Percentiles rank a stretch among this genome's conserved stretches.
Evolutionary conservation across 129 eudicot species (phyloP).

Genomic region (Glebionis coronaria): DNA sequence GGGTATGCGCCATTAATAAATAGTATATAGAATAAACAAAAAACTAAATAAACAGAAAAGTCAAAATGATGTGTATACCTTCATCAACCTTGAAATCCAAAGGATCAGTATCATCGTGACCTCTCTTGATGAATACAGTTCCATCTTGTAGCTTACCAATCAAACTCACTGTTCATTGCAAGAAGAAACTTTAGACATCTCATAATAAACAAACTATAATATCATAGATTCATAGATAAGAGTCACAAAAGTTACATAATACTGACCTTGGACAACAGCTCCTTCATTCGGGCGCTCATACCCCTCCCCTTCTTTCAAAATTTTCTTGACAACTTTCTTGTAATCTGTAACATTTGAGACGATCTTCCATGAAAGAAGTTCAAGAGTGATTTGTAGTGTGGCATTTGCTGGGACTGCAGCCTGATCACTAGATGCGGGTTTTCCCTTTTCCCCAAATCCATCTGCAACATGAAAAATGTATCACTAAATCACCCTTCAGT

Average conservation of each 20-base stretch:
- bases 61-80: conserved; percentile 31
- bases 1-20: neutral
- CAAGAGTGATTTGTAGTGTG: too few relatives aligned
- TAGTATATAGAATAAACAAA: neutral
- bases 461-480: conserved; percentile 31
- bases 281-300: conserved; percentile 52
- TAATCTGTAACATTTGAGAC: conserved; percentile 76
- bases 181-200: conserved; percentile 15
- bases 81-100: conserved; percentile 84
- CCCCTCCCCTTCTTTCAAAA: conserved; percentile 76
- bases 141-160: conserved; percentile 83
- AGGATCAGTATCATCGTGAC: conserved; percentile 60
- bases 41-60: too few relatives aligned
- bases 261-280: conserved; percentile 67
- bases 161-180: conserved; percentile 50
- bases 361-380: conserved; percentile 80
- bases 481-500: neutral
- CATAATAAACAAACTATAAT: neutral
- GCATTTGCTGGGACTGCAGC: conserved; percentile 85
- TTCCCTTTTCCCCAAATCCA: conserved; percentile 97
- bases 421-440: conserved; percentile 55
- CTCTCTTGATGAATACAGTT: conserved; percentile 62
- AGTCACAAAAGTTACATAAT: neutral
- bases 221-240: neutral
- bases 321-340: conserved; percentile 87